Evolutionary conservation across 345 rosid species (phyloP).

Genomic region (Gossypium rotundifolium): DNA sequence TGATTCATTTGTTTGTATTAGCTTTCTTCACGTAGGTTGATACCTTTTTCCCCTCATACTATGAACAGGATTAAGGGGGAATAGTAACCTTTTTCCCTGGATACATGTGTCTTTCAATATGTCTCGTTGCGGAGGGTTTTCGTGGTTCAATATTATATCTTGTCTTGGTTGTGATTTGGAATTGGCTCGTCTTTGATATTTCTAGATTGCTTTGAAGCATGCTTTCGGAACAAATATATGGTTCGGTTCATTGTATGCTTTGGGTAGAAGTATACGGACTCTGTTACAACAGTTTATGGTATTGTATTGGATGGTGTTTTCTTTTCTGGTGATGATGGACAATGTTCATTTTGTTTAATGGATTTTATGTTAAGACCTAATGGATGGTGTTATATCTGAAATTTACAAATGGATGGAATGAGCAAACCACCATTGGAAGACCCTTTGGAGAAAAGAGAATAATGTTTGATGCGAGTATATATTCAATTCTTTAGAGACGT

Average conservation of each 20-base stretch:
- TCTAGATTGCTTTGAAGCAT: neutral
- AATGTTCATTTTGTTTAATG: neutral
- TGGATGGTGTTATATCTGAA: no score
- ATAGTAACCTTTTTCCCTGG: neutral
- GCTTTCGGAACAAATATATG: neutral
- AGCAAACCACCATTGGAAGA: no score
- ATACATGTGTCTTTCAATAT: neutral
- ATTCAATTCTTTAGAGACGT: no score
- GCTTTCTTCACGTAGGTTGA: constrained; percentile 7
- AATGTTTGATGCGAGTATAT: no score
- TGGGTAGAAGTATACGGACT: no score
- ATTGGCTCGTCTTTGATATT: constrained; percentile 1
- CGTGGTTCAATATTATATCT: constrained; percentile 3
- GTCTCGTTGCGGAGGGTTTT: constrained; percentile 9
- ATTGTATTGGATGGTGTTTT: neutral
- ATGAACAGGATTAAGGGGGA: constrained; percentile 13
- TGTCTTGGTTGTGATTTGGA: neutral
- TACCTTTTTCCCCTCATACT: constrained; percentile 4
- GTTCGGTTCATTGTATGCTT: neutral
- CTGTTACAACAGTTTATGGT: neutral
- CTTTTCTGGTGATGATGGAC: neutral
- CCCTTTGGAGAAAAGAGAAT: no score
- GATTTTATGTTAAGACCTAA: neutral
- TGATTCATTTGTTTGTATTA: constrained; percentile 8
- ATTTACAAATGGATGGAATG: no score